Evolutionary conservation across 2,329 filamentous ascomycete species (phyloP).

Genomic region (Trichoderma harzianum): DNA sequence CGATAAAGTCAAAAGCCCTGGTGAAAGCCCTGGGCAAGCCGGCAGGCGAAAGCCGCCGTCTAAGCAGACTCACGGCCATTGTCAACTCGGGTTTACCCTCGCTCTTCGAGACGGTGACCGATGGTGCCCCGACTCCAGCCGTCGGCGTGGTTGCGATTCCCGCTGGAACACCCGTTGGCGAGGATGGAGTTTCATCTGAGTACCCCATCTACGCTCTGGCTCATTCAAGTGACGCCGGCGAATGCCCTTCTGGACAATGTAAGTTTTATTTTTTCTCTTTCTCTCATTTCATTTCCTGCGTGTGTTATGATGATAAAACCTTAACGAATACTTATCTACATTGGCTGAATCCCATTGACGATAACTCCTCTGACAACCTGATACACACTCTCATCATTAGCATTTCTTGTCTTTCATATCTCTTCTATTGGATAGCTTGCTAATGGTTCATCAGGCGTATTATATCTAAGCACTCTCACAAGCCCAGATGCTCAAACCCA

Average conservation of each 20-base stretch:
- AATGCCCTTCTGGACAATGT: conserved; percentile 88
- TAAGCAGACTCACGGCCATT: conserved; percentile 64
- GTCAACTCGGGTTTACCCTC: conserved; percentile 61
- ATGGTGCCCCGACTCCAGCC: conserved; percentile 73
- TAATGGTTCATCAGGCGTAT: conserved; percentile 31
- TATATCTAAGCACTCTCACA: conserved; percentile 39
- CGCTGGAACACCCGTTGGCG: conserved; percentile 41
- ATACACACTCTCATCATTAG: conserved; percentile 45
- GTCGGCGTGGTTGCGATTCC: conserved; percentile 69
- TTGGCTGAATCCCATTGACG: conserved; percentile 96
- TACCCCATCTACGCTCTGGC: conserved; percentile 59
- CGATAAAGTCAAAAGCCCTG: conserved; percentile 53
- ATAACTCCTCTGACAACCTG: conserved; percentile 88
- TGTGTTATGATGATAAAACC: conserved; percentile 76
- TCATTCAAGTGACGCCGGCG: conserved; percentile 87
- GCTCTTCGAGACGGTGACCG: conserved; percentile 68
- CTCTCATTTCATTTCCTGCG: conserved; percentile 9
- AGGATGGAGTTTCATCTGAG: conserved; percentile 33
- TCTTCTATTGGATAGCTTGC: not conserved
- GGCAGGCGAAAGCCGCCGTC: conserved; percentile 29
- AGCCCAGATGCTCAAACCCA: conserved; percentile 33
- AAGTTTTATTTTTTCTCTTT: conserved; percentile 48
- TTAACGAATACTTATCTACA: conserved; percentile 99
- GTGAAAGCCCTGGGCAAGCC: conserved; percentile 43
- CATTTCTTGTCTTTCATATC: conserved; percentile 3